Percentiles rank a stretch among this genome's conserved stretches.
These are phyloP conservation scores for Fusarium transvaalense DNA, from an alignment of 2,329 filamentous ascomycete species.

Conservation along the genomic window DNA sequence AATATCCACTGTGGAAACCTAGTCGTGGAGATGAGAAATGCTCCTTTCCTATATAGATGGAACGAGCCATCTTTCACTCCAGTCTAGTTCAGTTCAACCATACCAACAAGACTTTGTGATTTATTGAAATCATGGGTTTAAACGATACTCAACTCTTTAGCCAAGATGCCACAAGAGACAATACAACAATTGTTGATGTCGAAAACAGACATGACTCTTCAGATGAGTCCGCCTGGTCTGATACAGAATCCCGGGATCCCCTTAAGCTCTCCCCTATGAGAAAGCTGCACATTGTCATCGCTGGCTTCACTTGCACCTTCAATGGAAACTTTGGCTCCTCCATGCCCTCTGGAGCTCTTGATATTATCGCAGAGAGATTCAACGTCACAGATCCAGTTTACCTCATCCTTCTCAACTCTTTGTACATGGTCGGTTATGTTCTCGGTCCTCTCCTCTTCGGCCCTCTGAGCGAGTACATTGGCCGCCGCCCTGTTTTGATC, in stretches of 20 bases:
- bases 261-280: conserved; percentile 50
- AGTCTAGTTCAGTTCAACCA: neutral
- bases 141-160: conserved; percentile 20
- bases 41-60: conserved; percentile 11
- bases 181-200: conserved; percentile 1
- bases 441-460: conserved; percentile 53
- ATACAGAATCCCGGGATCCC: conserved; percentile 44
- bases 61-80: conserved; percentile 3
- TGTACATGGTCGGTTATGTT: conserved; percentile 55
- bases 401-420: conserved; percentile 53
- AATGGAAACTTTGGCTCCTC: conserved; percentile 55
- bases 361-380: conserved; percentile 51
- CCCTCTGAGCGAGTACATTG: conserved; percentile 53
- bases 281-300: conserved; percentile 53
- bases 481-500: conserved; percentile 52
- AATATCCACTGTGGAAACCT: conserved; percentile 31
- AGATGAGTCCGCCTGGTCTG: conserved; percentile 38
- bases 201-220: conserved; percentile 33
- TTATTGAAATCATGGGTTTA: conserved; percentile 16
- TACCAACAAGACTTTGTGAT: neutral
- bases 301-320: conserved; percentile 55
- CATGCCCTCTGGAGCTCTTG: conserved; percentile 54
- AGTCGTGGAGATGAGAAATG: conserved; percentile 8
- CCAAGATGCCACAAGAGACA: conserved; percentile 17
- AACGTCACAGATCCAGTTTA: conserved; percentile 44